Evolutionary conservation across 2,329 filamentous ascomycete genomes (phyloP).

Genomic region (Colletotrichum ledebouriae): DNA sequence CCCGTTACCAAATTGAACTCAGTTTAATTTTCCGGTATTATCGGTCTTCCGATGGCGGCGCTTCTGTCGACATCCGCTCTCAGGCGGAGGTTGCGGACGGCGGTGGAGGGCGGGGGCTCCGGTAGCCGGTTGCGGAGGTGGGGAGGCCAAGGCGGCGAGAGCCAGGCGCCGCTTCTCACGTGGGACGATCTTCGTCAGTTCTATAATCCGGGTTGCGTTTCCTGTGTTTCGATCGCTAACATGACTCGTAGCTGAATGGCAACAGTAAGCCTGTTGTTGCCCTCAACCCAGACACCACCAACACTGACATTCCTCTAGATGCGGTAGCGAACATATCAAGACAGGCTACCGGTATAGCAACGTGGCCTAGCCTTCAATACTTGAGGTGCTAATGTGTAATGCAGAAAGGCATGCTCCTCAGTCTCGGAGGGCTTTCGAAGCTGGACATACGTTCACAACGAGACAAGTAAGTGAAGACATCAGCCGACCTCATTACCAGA

Average conservation of each 20-base stretch:
- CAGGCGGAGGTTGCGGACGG: conserved; percentile 20
- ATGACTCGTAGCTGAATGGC: conserved; percentile 19
- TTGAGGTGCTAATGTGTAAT: accelerated
- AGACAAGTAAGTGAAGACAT: conserved; percentile 6
- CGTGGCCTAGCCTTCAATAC: not conserved
- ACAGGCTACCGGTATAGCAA: conserved; percentile 29
- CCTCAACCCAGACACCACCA: accelerated
- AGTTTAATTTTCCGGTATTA: too few relatives aligned
- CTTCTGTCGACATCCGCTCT: conserved; percentile 23
- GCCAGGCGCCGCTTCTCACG: not conserved
- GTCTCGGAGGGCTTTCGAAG: conserved; percentile 11
- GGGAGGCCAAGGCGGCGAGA: not conserved
- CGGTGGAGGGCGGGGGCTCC: conserved; percentile 12
- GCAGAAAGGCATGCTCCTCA: conserved; percentile 25
- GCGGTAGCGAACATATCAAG: conserved; percentile 36
- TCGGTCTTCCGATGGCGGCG: conserved; percentile 14
- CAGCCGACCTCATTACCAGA: not conserved
- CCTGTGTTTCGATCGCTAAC: not conserved
- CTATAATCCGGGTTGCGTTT: not conserved
- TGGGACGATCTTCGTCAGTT: conserved; percentile 35
- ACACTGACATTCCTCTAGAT: not conserved
- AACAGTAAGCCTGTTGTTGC: conserved; percentile 19
- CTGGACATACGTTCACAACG: conserved; percentile 35
- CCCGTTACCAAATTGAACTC: not conserved
- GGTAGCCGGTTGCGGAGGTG: conserved; percentile 5